Evolutionary conservation across 2,329 filamentous ascomycete species (phyloP), one percentile per base, ranked within the genome.

Genomic region (Aspergillus caelatus): DNA sequence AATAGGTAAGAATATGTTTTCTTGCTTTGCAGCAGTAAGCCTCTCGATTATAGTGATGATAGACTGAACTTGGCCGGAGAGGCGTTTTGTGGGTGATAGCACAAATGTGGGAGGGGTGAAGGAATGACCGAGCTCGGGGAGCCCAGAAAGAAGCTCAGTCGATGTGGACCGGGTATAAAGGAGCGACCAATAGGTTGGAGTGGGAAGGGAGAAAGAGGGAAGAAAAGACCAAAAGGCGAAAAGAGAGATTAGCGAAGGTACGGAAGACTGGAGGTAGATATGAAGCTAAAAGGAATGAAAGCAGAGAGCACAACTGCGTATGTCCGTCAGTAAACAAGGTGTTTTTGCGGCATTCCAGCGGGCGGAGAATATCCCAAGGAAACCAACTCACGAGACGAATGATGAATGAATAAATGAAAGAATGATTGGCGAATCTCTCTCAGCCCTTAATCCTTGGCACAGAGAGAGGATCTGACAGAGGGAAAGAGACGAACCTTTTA

Each of bases 31-130:
- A 52, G 45, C 39, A 19, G 32, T 32, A 43, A 30, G 32, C 34
- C 36, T 55, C 43, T 26, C 5, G 36, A 26, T 39, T 43, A 23
- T 19, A 53, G 34, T 46, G 46, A 36, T 28, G 50, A 43, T 46
- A 30, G 43, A 60, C 60, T 56, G 32, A 56, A 43, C 19, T 62
- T 12, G 53, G 36, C 34, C 45, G 30, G 19, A 28, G 41, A 59
- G 58, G 56, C 39, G 48, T 46, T 61, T 60, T 59, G 61, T 57
- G 65, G 62, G 60, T 58, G 60, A 60, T 41, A 46, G 41, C 41
- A 56, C 54, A 48, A 36, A 65, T 60, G 55, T 56, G 62, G 61
- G 64, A 41, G 65, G 62, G 65, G 54, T 58, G 56, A 53, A 43
- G 48, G 62, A 64, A 54, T 52, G 62, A 58, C 48, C 58, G 64